Percentiles rank a stretch among this genome's conserved stretches.
These are phyloP conservation scores for Priceomyces carsonii DNA, from an alignment of 805 yeast species.

Conservation along the genomic window DNA sequence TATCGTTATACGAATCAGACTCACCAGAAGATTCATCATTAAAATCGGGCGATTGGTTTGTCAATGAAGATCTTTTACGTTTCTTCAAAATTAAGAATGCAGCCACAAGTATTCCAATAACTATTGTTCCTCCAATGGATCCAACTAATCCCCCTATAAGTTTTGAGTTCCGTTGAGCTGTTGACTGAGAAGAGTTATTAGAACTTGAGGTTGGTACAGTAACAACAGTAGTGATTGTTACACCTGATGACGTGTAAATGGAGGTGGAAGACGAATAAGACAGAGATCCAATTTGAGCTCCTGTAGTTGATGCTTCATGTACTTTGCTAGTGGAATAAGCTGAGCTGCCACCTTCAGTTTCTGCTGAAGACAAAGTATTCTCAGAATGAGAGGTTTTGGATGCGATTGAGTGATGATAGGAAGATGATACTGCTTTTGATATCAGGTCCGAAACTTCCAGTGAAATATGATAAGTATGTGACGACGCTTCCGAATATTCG, in stretches of 20 bases:
- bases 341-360: neutral
- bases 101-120: slow-evolving; percentile 38
- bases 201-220: slow-evolving; percentile 37
- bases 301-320: slow-evolving; percentile 1
- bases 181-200: slow-evolving; percentile 10
- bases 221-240: slow-evolving; percentile 42
- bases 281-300: neutral
- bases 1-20: slow-evolving; percentile 9
- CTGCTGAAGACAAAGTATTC: neutral
- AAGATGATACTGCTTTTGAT: too few relatives aligned
- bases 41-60: slow-evolving; percentile 47
- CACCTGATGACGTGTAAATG: slow-evolving; percentile 17
- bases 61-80: slow-evolving; percentile 26
- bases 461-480: too few relatives aligned
- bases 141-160: slow-evolving; percentile 49
- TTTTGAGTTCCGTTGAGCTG: slow-evolving; percentile 28
- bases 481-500: too few relatives aligned
- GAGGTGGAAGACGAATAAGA: slow-evolving; percentile 15
- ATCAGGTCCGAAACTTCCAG: too few relatives aligned
- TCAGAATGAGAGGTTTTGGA: neutral
- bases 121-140: slow-evolving; percentile 45
- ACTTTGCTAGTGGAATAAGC: neutral
- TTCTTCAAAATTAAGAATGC: slow-evolving; percentile 36
- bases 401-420: neutral
- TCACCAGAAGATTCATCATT: slow-evolving; percentile 29